phyloP scores from a whole-genome alignment of 2,329 filamentous ascomycete species.

The Cladosporium cucumerinum region DNA sequence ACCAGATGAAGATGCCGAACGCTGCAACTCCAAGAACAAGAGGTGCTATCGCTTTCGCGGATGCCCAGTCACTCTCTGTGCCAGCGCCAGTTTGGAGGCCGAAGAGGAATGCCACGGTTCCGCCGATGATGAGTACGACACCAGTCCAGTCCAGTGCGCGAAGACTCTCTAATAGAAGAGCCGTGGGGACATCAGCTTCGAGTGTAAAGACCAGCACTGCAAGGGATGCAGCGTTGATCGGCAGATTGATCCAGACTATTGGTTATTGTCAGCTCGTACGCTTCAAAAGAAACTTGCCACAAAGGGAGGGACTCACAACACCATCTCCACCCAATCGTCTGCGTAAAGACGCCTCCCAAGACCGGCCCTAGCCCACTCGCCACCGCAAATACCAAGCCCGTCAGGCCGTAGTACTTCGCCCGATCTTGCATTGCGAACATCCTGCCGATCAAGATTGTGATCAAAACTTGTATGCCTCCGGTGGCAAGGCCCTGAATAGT shows the following conservation, averaged over 20 bases:
- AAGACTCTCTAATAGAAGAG: conserved; percentile 47
- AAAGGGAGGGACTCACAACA: conserved; percentile 18
- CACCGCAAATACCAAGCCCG: conserved; percentile 41
- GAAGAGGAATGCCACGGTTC: conserved; percentile 52
- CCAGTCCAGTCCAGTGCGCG: conserved; percentile 55
- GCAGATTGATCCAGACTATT: conserved; percentile 50
- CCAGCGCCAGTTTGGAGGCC: conserved; percentile 54
- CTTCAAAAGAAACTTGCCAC: conserved; percentile 27
- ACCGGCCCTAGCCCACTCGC: conserved; percentile 43
- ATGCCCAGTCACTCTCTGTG: conserved; percentile 50
- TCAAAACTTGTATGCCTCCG: conserved; percentile 46
- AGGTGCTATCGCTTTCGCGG: conserved; percentile 53
- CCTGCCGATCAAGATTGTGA: conserved; percentile 50
- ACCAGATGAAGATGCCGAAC: conserved; percentile 61
- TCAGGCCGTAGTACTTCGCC: conserved; percentile 42
- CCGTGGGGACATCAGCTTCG: conserved; percentile 55
- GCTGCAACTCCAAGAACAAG: conserved; percentile 55
- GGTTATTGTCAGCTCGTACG: background rate
- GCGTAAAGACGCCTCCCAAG: conserved; percentile 43
- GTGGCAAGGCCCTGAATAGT: conserved; percentile 53
- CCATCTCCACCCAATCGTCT: conserved; percentile 25
- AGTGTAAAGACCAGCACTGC: conserved; percentile 51
- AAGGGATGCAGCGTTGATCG: conserved; percentile 49
- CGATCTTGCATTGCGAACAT: conserved; percentile 49
- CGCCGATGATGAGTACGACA: conserved; percentile 49